A percentile compares a stretch with the other conserved stretches of the same genome.
Conservation (phyloP, 768 basidiomycete species). For the Leccinellum albellum region DNA sequence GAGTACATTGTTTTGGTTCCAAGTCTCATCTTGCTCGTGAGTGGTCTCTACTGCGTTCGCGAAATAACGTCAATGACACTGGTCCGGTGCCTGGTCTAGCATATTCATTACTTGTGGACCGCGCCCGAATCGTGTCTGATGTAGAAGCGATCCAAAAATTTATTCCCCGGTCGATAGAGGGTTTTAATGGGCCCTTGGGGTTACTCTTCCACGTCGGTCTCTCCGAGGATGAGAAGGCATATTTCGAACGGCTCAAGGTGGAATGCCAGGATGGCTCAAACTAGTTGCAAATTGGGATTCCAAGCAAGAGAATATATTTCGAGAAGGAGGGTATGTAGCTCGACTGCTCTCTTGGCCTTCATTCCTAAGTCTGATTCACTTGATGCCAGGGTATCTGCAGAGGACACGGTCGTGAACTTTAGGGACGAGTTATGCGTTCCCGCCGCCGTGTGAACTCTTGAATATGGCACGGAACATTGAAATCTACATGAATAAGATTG, state of each 20-base stretch:
- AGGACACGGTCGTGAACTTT: constrained; percentile 11
- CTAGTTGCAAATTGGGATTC: constrained; percentile 20
- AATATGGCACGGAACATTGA: constrained; percentile 15
- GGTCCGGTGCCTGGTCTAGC: too few species aligned
- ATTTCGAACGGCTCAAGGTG: constrained; percentile 12
- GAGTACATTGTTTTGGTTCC: constrained; percentile 22
- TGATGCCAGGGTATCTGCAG: constrained; percentile 10
- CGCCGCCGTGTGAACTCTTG: constrained; percentile 7
- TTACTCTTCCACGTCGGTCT: constrained; percentile 24
- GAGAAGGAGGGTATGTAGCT: constrained; percentile 1
- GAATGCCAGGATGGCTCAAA: constrained; percentile 19
- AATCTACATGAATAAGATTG: constrained; percentile 23
- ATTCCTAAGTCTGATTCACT: background rate
- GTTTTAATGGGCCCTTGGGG: constrained; percentile 8
- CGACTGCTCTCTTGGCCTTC: background rate
- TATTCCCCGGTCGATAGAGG: constrained; percentile 26
- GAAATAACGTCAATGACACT: too few species aligned
- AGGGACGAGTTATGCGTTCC: constrained; percentile 24
- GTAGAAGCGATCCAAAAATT: constrained; percentile 17
- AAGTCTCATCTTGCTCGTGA: constrained; percentile 3
- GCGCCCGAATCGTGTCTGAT: constrained; percentile 26
- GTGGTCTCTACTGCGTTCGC: too few species aligned
- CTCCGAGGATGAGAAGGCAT: constrained; percentile 18
- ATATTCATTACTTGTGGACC: constrained; percentile 16
- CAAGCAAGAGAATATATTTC: constrained; percentile 9